Evolutionary conservation across 495 filamentous ascomycete genomes (phyloP), one percentile per base, ranked within the genome.

Genomic region (Neurospora discreta): DNA sequence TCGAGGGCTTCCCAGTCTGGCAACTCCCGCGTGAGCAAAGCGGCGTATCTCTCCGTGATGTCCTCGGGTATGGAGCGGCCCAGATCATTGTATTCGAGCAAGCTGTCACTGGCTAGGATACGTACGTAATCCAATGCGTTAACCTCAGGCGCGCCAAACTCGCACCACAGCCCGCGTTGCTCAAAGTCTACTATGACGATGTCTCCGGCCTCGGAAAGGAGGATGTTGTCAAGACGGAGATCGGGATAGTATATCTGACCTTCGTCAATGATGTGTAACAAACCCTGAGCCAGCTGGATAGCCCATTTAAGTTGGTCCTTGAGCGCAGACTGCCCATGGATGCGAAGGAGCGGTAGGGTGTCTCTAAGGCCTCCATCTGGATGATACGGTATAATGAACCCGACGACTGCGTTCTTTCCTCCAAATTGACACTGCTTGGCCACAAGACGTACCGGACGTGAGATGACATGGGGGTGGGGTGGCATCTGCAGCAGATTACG

Each of bases 171-270:
- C 6, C 84, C 83, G 43, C 84, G 80, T 74, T 86, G 85, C 72
- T 87, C 85, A 69, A 86, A 86, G 71, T 87, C 85, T 13, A 86
- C 79, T 81, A 87, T 82, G 71, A 87, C 72, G 7, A 83, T 69
- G 41, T 84, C 82, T 1, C 73, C 78, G 0, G 71, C 60, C 5
- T 80, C 77, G 1, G 84, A 82, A 5, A 84, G 72, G 9, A 86
- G 80, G 23, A 86, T 76, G 73, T 86, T 86, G 70, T 86, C 84
- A 1, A 85, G 80, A 8, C 84, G 81, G 16, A 86, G 77, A 71
- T 86, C 84, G 11, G 84, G 84, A 52, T 86, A 86, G 72, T 82
- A 86, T 65, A 81, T 82, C 38, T 60, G 73, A 18, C 79, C 79
- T 23, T 78, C 75, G 39, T 76, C 77, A 40, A 76, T 74, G 26